Percentiles rank a stretch among this genome's conserved stretches.
These are phyloP conservation scores for Mallotus nudiflorus DNA, from an alignment of 345 rosid species.

Conservation along the genomic window DNA sequence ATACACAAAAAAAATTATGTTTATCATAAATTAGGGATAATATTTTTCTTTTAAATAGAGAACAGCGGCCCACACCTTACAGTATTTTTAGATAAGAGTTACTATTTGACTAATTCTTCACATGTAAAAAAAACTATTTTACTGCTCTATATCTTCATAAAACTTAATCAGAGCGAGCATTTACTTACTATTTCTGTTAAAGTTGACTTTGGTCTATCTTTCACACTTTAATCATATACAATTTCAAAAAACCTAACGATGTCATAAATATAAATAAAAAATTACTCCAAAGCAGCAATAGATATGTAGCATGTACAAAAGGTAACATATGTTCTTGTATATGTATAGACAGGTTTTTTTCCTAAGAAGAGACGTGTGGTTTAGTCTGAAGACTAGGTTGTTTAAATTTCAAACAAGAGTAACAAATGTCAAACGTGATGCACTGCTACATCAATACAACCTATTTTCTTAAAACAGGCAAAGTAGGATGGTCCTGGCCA, in stretches of 20 bases:
- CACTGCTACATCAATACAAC: neutral
- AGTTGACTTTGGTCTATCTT: no score
- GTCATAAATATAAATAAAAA: neutral
- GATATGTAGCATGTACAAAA: neutral
- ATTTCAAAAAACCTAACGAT: neutral
- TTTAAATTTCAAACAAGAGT: neutral
- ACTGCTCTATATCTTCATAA: no score
- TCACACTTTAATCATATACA: no score
- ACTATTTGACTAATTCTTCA: no score
- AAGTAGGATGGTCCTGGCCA: slow-evolving; percentile 25
- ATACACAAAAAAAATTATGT: no score
- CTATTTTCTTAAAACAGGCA: neutral
- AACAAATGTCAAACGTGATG: neutral
- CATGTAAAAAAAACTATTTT: no score
- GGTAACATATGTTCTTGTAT: neutral
- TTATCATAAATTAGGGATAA: no score
- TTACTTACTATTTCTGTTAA: neutral
- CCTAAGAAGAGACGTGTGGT: neutral
- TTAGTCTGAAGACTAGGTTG: neutral
- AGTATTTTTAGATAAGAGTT: no score
- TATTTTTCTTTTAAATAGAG: no score
- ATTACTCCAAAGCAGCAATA: neutral
- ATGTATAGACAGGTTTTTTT: neutral
- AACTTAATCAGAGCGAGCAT: no score
- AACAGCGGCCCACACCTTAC: no score